Base-by-base conservation (phyloP, 495 filamentous ascomycete genomes). In the Daldinia childiae region DNA sequence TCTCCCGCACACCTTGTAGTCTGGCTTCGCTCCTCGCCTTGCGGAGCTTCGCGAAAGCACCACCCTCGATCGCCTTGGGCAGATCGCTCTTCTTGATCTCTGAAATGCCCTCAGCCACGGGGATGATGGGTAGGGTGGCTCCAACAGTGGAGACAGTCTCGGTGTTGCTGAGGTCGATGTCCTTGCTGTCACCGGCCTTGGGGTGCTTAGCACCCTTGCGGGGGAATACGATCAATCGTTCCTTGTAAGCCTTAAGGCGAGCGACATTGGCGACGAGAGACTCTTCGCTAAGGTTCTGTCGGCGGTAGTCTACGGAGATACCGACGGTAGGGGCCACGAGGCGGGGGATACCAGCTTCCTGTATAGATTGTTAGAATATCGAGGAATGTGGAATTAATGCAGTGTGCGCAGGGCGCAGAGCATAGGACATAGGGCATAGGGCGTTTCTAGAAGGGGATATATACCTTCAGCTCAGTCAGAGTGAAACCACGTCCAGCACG, bases 401-500 rank as follows among this genome's bases (percentile, higher is more conserved):
- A n/a, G n/a, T n/a, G n/a, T n/a, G n/a, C n/a, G n/a, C n/a, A n/a
- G n/a, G n/a, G n/a, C n/a, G n/a, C n/a, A n/a, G n/a, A n/a, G n/a
- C n/a, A n/a, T n/a, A n/a, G n/a, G n/a, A n/a, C n/a, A n/a, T n/a
- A n/a, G n/a, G n/a, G n/a, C n/a, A n/a, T n/a, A n/a, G 26, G 4
- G 14, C 4, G 3, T 54, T 54, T 54, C 41, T n/a, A 5, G 19
- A 24, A 9, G 6, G 55, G 34, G 1, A 43, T 43, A 43, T 17
- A 5, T 90, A 96, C 95, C 94, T 99, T 99, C 79, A 99, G 87
- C 90, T 99, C 95, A 82, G 89, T 87, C 64, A 98, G 88, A 69
- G 95, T 92, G 90, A 99, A 99, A 77, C 95, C 95, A 86, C 96
- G 93, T 79, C 95, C 95, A 76, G 93, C 90, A 79, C 96, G 91